A percentile compares a stretch with the other conserved stretches of the same genome.
These are phyloP conservation scores for Monosporascus sp. DNA, from an alignment of 2,329 filamentous ascomycete genomes.

Conservation along the genomic window DNA sequence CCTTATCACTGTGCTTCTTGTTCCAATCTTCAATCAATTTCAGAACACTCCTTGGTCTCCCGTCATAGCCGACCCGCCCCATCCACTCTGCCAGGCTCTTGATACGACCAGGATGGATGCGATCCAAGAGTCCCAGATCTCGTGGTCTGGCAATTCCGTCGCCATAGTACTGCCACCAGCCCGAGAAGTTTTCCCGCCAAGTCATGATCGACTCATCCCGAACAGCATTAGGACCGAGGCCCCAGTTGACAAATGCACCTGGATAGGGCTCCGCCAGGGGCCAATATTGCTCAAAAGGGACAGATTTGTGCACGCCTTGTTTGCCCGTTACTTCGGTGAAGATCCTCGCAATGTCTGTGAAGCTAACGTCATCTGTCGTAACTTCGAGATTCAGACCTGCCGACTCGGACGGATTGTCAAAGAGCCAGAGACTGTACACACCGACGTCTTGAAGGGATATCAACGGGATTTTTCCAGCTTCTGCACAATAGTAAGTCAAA, in stretches of 20 bases:
- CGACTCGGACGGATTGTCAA: slow-evolving; percentile 38
- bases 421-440: slow-evolving; percentile 42
- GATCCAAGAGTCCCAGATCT: slow-evolving; percentile 45
- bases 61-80: slow-evolving; percentile 10
- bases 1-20: no score
- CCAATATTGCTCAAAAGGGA: slow-evolving; percentile 30
- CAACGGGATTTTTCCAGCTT: slow-evolving; percentile 34
- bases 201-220: slow-evolving; percentile 31
- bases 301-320: slow-evolving; percentile 35
- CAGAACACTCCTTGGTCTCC: no score
- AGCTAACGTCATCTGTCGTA: slow-evolving; percentile 35
- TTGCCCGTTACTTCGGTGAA: slow-evolving; percentile 39
- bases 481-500: slow-evolving; percentile 31
- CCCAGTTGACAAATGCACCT: slow-evolving; percentile 2
- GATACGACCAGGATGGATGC: slow-evolving; percentile 46
- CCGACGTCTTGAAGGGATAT: slow-evolving; percentile 43
- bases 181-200: slow-evolving; percentile 43
- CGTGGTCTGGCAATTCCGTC: slow-evolving; percentile 37
- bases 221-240: slow-evolving; percentile 31
- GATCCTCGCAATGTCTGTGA: slow-evolving; percentile 33
- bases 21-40: no score
- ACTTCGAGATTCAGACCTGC: slow-evolving; percentile 42
- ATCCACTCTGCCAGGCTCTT: slow-evolving; percentile 46
- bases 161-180: slow-evolving; percentile 40
- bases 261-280: background rate